Base-by-base conservation (phyloP, 2,329 filamentous ascomycete genomes). In the Pseudogymnoascus sp. region DNA sequence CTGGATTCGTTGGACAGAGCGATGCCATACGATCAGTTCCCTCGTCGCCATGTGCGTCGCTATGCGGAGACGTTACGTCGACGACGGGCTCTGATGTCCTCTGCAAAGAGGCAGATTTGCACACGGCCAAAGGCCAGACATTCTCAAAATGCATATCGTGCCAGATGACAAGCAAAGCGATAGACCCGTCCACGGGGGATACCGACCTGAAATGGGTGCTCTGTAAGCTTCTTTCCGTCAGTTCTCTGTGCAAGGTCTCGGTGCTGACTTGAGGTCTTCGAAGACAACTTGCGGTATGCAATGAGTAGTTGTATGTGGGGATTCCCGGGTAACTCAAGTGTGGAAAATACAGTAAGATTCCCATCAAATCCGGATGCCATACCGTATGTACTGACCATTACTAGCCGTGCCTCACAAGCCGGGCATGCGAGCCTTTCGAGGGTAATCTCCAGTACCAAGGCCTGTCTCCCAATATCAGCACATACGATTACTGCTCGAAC, bases 241-340 rank as follows among this genome's bases (percentile, higher is more conserved):
- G 10, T 10, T 25, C 12, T 37, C 15, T 31, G n/a, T 59, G 25
- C 33, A 52, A 39, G 39, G 40, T 21, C 8, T 4, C n/a, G 33
- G 31, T 62, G 27, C 27, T 60, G 13, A 33, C 45, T 62, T 33
- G 60, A 29, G 18, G 29, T 29, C 21, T 33, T 18, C 1, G 10
- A 39, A 86, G 83, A 85, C 65, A 87, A 87, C 65, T 65, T 86
- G 60, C 78, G 84, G 68, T 86, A 79, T 67, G 76, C 82, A 5
- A 65, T 80, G 1, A 80, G 80, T 1, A 79, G 79, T 67, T 87
- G 85, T 67, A 67, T 87, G 0, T 87, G 78, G 63, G 80, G 80
- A 1, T 70, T 72, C 5, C 78, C 79, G 0, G 72, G 75, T 31
- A 79, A 81, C 61, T 67, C 74, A 1, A 65, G 76, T 9, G 69